Evolutionary conservation across 2,329 filamentous ascomycete genomes (phyloP).

Genomic region (Calonectria ilicicola): DNA sequence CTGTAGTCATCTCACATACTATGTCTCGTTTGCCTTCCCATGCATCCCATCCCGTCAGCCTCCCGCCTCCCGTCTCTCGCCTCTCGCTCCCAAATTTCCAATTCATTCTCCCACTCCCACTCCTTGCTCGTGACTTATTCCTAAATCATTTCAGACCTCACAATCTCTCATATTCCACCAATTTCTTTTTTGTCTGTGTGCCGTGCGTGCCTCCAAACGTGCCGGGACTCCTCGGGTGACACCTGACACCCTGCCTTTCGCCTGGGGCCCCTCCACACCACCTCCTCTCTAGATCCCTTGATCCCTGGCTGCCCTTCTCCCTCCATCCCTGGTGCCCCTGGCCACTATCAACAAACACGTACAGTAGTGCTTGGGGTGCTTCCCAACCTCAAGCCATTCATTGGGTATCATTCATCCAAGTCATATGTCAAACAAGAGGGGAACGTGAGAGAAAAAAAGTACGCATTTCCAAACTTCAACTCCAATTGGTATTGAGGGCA

Average conservation of each 20-base stretch:
- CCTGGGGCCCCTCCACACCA: conserved; percentile 8
- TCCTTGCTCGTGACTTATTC: neutral
- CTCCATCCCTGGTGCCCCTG: conserved; percentile 6
- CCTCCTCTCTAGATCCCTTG: conserved; percentile 22
- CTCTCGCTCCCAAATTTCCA: neutral
- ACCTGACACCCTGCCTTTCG: conserved; percentile 26
- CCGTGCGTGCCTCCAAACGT: conserved; percentile 8
- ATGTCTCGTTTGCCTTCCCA: neutral
- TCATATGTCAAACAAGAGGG: neutral
- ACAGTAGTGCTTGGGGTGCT: conserved; percentile 6
- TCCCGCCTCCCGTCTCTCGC: neutral
- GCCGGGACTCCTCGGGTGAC: conserved; percentile 34
- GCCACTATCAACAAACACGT: conserved; percentile 11
- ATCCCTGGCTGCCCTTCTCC: conserved; percentile 19
- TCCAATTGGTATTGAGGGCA: conserved; percentile 16
- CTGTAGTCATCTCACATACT: neutral
- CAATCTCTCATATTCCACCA: neutral
- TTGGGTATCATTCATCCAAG: conserved; percentile 25
- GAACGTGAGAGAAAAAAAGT: neutral
- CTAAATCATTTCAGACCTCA: neutral
- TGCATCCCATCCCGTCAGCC: neutral
- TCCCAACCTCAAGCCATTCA: conserved; percentile 18
- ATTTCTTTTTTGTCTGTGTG: neutral
- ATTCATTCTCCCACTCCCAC: neutral
- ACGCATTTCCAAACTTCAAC: conserved; percentile 1